Base-by-base conservation (phyloP, 306 rosid species). In the Cucurbita ficifolia region DNA sequence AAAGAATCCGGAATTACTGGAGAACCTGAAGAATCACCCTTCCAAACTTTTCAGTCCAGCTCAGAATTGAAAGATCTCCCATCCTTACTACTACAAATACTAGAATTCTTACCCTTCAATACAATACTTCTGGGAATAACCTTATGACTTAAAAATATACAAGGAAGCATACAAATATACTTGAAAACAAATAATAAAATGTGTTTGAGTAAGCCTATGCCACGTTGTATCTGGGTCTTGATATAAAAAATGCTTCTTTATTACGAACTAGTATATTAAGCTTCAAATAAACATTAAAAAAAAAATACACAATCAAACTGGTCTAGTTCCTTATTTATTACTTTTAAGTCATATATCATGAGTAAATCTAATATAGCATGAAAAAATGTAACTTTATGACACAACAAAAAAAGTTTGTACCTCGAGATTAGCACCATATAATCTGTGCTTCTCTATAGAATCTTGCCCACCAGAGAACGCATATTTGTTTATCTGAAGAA, bases 401-500 rank as follows among this genome's bases (percentile, higher is more conserved):
- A 40, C 7, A 16, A 4, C 51, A 29, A 76, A 49, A 62, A 70
- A 51, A 55, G 39, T 24, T 18, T 22, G 12, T 43, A 18, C 98
- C 94, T 94, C 96, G 0, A 93, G 92, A 87, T 91, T 86, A 73
- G 96, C 96, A 50, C 99, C 99, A 49, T 78, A 83, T 80, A 85
- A 83, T 75, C 95, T 86, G 79, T 94, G 99, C 82, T 90, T 86
- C 82, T 89, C 97, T 24, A 87, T 45, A 14, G 97, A 86, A 87
- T 94, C 98, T 84, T 89, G 97, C 60, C 98, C 98, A 39, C 98
- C 97, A 55, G 98, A 94, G 77, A 90, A 94, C 33, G 98, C 98
- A 79, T 86, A 74, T 56, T 42, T 85, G 80, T 90, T 90, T 77
- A 94, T 72, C 98, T 90, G 91, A 71, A 81, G 45, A 42, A 83